Conservation (phyloP, 2,329 filamentous ascomycete genomes). For the Phoma sp. region DNA sequence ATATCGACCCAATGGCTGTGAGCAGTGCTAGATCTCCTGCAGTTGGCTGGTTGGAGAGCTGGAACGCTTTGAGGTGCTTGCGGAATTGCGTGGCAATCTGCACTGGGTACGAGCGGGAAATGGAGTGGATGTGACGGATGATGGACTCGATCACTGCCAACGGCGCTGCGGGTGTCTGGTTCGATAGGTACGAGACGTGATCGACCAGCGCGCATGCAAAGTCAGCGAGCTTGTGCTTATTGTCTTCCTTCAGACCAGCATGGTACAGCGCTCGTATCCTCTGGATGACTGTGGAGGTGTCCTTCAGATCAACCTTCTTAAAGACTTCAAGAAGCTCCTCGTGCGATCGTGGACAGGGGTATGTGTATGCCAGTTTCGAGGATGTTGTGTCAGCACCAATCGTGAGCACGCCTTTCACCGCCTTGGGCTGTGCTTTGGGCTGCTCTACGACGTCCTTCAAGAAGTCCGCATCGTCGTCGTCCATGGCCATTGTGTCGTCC, state of each 20-base stretch:
- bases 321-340: constrained; percentile 74
- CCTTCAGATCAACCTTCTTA: constrained; percentile 66
- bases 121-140: constrained; percentile 88
- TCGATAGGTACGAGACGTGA: constrained; percentile 66
- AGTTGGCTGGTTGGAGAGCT: constrained; percentile 61
- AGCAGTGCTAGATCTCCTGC: constrained; percentile 83
- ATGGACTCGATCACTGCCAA: constrained; percentile 78
- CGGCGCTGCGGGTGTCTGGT: constrained; percentile 60
- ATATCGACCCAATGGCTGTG: constrained; percentile 82
- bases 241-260: constrained; percentile 81
- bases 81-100: constrained; percentile 82
- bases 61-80: constrained; percentile 67
- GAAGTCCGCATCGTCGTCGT: constrained; percentile 59
- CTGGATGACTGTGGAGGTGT: constrained; percentile 81
- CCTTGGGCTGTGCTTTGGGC: constrained; percentile 35
- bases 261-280: constrained; percentile 92
- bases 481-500: constrained; percentile 49
- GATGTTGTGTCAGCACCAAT: constrained; percentile 51
- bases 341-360: constrained; percentile 81
- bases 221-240: constrained; percentile 80
- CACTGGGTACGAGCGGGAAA: constrained; percentile 84
- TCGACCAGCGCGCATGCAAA: constrained; percentile 73
- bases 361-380: constrained; percentile 77
- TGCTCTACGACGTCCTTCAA: constrained; percentile 53
- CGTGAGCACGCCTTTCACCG: constrained; percentile 53